Base-by-base conservation (phyloP, 2,329 filamentous ascomycete species). In the Incumbomyces lentus region DNA sequence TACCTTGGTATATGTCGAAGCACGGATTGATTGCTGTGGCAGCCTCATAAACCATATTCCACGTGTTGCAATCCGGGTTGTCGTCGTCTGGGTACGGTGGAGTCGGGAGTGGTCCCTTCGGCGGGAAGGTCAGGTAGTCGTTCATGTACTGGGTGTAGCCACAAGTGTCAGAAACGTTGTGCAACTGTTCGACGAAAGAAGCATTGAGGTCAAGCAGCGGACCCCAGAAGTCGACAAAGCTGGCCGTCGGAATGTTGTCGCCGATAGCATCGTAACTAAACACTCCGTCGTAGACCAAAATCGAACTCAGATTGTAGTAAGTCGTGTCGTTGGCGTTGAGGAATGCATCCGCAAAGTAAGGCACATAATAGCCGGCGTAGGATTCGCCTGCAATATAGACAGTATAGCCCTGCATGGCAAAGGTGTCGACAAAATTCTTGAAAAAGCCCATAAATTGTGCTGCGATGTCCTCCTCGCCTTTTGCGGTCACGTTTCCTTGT, bases 381-480 rank as follows among this genome's bases (percentile, higher is more conserved):
- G 53, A 55, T 62, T 86, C 84, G 6, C 84, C 86, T 0, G 82
- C 74, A 48, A 92, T 75, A 62, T 83, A 90, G 8, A 87, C 73
- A 52, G 83, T 84, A 56, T 75, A 78, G 11, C 74, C 73, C 16
- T 84, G 72, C 57, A 86, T 69, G n/a, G 65, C 69, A 54, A 88
- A 88, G 0, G 79, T 79, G 30, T 84, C 70, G 48, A 86, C 66
- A 55, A 87, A 88, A 65, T 86, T 86, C 66, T 82, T 81, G 73
- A 80, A 88, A 66, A 87, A 92, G 41, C 82, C 82, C 13, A 83
- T 69, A 60, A 90, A 87, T 54, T 89, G 76, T n/a, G 67, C 63
- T 0, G 82, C 82, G 1, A 83, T 71, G 53, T 87, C 82, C 26
- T 78, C 73, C 53, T 86, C 79, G 55, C 74, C 76, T 3, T 69